Evolutionary conservation across 352 stramenopile genomes (phyloP).

Genomic region (Pythium phragmiticola): DNA sequence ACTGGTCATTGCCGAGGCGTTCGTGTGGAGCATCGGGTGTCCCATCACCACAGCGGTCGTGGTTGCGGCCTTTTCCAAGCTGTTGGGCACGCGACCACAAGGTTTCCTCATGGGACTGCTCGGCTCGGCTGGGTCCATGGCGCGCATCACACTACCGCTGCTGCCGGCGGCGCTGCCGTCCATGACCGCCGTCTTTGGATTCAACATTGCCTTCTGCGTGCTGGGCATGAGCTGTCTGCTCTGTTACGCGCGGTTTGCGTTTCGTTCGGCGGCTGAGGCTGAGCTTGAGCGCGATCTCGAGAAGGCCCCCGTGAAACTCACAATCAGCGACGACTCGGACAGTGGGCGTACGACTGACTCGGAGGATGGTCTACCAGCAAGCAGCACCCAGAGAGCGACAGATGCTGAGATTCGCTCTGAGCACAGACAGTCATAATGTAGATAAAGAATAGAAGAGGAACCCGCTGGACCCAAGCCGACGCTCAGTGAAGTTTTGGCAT

Average conservation of each 20-base stretch:
- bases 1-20: conserved; percentile 50
- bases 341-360: too few species aligned
- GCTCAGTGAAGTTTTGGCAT: too few species aligned
- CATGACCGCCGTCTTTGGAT: conserved; percentile 70
- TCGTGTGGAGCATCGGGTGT: conserved; percentile 80
- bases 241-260: conserved; percentile 59
- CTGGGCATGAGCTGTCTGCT: conserved; percentile 61
- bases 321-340: too few species aligned
- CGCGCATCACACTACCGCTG: conserved; percentile 70
- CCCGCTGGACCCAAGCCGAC: too few species aligned
- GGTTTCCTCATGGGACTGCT: conserved; percentile 81
- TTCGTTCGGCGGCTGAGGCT: too few species aligned
- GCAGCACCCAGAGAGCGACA: too few species aligned
- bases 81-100: conserved; percentile 69
- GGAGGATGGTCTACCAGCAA: too few species aligned
- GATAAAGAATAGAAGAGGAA: too few species aligned
- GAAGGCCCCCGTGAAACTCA: too few species aligned
- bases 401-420: too few species aligned
- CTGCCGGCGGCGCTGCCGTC: conserved; percentile 61
- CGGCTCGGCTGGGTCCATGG: conserved; percentile 66
- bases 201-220: conserved; percentile 61
- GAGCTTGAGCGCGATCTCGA: too few species aligned
- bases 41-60: conserved; percentile 50
- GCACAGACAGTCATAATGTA: too few species aligned
- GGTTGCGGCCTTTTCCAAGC: conserved; percentile 72